Evolutionary conservation across 495 filamentous ascomycete genomes (phyloP).

Genomic region (Talaromyces proteolyticus): DNA sequence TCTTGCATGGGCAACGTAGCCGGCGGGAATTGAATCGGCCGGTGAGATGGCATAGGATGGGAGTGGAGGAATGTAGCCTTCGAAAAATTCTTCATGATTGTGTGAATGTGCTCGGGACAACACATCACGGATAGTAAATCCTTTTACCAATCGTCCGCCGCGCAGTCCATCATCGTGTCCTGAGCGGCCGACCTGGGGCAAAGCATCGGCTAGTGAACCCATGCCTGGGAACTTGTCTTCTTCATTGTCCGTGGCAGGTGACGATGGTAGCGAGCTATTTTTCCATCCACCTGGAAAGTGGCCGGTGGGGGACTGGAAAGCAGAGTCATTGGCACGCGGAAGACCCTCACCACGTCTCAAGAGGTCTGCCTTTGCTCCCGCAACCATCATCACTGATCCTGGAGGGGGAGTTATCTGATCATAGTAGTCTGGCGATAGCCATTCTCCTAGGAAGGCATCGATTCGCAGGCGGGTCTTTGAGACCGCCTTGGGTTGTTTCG

Average conservation of each 20-base stretch:
- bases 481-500: slow-evolving; percentile 10
- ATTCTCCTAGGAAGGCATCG: slow-evolving; percentile 92
- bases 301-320: slow-evolving; percentile 22
- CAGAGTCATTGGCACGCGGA: slow-evolving; percentile 19
- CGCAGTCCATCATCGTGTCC: neutral
- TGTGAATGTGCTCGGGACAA: slow-evolving; percentile 4
- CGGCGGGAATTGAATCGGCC: slow-evolving; percentile 74
- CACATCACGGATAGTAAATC: slow-evolving; percentile 2
- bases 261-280: slow-evolving; percentile 23
- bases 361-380: slow-evolving; percentile 78
- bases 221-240: slow-evolving; percentile 16
- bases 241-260: slow-evolving; percentile 17
- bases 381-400: slow-evolving; percentile 76
- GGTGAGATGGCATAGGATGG: slow-evolving; percentile 79
- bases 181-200: neutral
- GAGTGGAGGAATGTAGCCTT: slow-evolving; percentile 63
- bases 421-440: slow-evolving; percentile 89
- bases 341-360: slow-evolving; percentile 58
- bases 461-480: slow-evolving; percentile 53
- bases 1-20: slow-evolving; percentile 88
- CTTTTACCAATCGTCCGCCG: neutral
- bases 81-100: slow-evolving; percentile 3
- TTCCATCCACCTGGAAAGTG: slow-evolving; percentile 62
- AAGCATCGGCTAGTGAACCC: slow-evolving; percentile 1
- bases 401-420: slow-evolving; percentile 88